Evolutionary conservation across 768 basidiomycete genomes (phyloP).

Genomic region (Favolaschia claudopus): DNA sequence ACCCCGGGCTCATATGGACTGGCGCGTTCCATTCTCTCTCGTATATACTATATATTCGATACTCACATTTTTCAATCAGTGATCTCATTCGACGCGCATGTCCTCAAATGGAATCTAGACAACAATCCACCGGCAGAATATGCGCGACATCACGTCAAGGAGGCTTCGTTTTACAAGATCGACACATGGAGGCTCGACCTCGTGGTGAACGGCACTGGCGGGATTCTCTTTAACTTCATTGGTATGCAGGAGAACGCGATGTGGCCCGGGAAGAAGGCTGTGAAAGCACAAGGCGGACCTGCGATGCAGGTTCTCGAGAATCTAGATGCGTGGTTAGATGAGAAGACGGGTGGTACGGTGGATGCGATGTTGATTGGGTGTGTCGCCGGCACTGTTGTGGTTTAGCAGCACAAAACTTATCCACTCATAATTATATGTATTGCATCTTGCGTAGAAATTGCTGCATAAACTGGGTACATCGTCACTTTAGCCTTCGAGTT

Average conservation of each 20-base stretch:
- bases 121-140: constrained; percentile 77
- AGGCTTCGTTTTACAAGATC: constrained; percentile 85
- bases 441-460: background rate
- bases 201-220: constrained; percentile 57
- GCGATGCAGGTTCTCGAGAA: constrained; percentile 79
- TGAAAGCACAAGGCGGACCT: constrained; percentile 57
- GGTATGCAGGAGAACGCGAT: constrained; percentile 85
- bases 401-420: constrained; percentile 44
- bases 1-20: constrained; percentile 90
- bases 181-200: constrained; percentile 79
- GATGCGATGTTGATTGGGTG: constrained; percentile 76
- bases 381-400: constrained; percentile 63
- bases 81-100: constrained; percentile 91
- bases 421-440: background rate
- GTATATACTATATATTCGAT: background rate
- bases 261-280: constrained; percentile 77
- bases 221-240: constrained; percentile 73
- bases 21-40: constrained; percentile 46
- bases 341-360: constrained; percentile 66
- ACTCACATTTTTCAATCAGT: constrained; percentile 47
- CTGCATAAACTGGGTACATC: too few relatives aligned
- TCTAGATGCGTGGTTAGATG: constrained; percentile 79
- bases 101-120: constrained; percentile 85
- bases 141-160: constrained; percentile 89
- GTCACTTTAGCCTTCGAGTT: too few relatives aligned